Percentiles rank a stretch among this genome's conserved stretches.
Evolutionary conservation across 805 yeast genomes (phyloP).

Genomic region (Starmerella vaccinii): DNA sequence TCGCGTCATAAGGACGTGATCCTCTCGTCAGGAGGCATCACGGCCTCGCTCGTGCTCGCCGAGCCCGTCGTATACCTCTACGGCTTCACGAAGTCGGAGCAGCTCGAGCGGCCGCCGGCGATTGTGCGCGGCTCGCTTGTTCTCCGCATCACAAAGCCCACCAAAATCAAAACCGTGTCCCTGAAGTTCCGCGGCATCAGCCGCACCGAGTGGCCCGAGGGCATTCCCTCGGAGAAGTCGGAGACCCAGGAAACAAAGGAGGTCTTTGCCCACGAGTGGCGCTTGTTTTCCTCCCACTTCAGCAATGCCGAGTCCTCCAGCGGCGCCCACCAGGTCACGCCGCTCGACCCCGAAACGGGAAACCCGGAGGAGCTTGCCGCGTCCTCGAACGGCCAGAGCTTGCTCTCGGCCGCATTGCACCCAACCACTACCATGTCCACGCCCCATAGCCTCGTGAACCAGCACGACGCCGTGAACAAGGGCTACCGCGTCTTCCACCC

Average conservation of each 20-base stretch:
- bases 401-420: conserved; percentile 6
- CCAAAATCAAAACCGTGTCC: conserved; percentile 54
- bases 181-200: conserved; percentile 57
- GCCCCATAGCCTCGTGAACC: conserved; percentile 20
- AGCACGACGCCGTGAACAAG: conserved; percentile 24
- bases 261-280: conserved; percentile 78
- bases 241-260: conserved; percentile 56
- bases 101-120: conserved; percentile 59
- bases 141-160: conserved; percentile 57
- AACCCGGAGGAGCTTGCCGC: neutral
- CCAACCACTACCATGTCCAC: conserved; percentile 8
- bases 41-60: conserved; percentile 39
- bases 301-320: conserved; percentile 33
- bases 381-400: neutral
- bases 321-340: conserved; percentile 37
- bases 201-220: conserved; percentile 95
- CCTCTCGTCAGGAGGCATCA: conserved; percentile 21
- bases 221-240: conserved; percentile 80
- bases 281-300: conserved; percentile 47
- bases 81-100: conserved; percentile 65
- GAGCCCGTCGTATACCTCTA: conserved; percentile 73
- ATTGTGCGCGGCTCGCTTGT: conserved; percentile 71
- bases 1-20: conserved; percentile 19
- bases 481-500: conserved; percentile 52
- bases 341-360: conserved; percentile 20